Conservation (phyloP, 257 asterid species). For the Rehmannia glutinosa region DNA sequence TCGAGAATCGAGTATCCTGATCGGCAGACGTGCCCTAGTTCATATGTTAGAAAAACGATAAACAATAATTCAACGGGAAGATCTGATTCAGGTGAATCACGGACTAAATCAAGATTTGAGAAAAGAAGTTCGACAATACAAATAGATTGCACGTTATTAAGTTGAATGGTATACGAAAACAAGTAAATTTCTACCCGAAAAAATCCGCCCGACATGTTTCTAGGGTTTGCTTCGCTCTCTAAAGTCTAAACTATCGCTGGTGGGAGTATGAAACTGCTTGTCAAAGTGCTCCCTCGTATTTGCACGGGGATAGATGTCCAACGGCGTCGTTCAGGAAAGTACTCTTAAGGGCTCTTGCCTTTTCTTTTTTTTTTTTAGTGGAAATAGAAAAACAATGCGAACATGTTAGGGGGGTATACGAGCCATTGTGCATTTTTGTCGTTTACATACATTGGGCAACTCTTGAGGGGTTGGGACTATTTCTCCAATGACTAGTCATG, state of each 20-base stretch:
- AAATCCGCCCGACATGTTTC: slow-evolving; percentile 88
- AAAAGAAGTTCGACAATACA: not conserved
- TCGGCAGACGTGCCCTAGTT: slow-evolving; percentile 94
- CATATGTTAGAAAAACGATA: not conserved
- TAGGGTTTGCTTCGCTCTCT: slow-evolving; percentile 49
- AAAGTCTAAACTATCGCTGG: slow-evolving; percentile 5
- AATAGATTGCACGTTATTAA: not conserved
- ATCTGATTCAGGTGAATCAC: slow-evolving; percentile 14
- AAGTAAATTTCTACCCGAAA: slow-evolving; percentile 56
- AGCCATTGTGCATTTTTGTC: no score
- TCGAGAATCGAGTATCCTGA: slow-evolving; percentile 98
- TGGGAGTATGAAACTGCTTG: slow-evolving; percentile 2
- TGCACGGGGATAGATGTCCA: not conserved
- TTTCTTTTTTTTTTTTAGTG: no score
- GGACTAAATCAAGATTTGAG: not conserved
- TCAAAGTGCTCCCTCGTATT: not conserved
- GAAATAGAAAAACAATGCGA: no score
- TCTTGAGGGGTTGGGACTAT: no score
- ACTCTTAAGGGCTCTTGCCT: no score
- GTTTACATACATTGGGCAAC: no score
- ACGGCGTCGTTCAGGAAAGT: no score
- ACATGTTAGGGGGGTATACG: no score
- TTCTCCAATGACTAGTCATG: no score
- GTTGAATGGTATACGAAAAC: not conserved
- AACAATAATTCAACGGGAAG: not conserved